Evolutionary conservation across 2,329 filamentous ascomycete genomes (phyloP), one percentile per base, ranked within the genome.

Genomic region (Nemania abortiva): DNA sequence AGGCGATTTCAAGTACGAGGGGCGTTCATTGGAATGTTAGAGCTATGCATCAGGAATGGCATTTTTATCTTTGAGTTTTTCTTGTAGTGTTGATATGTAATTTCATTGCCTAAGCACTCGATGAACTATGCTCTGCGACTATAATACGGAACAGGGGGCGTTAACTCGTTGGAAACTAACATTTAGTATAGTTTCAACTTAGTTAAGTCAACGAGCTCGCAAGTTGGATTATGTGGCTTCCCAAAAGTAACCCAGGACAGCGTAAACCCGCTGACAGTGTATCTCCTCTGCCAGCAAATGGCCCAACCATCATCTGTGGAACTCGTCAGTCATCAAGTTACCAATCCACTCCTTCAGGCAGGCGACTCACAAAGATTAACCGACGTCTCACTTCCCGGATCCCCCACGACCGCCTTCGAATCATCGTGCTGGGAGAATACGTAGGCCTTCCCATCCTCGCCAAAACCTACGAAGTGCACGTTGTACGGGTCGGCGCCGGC

Each of bases 171-270:
- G 24, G 24, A 47, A 45, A 31, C 63, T 37, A 29, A 66, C 7
- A 56, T 61, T 60, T 29, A 60, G 20, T 56, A 29, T 5, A 66
- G 63, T 39, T 61, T 66, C 56, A 50, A 18, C 61, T 3, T 61
- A 50, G 63, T 66, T 39, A 66, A 61, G 63, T 55, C 57, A 29
- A 66, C 63, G 7, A 1, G 37, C 31, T 66, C 20, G 57, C 63
- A 66, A 66, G 63, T 66, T 52, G 63, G 63, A 22, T 66, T 66
- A 57, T 66, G 63, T 61, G 63, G 29, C 63, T 55, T n/a, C n/a
- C 63, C 56, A 60, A 6, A 61, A 49, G 63, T 66, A 66, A 66
- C 15, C 63, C 63, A 66, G 50, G 63, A 66, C 50, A 66, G 63
- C 50, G 63, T 66, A 22, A 39, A 56, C 56, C 63, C 63, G 63